phyloP scores from a whole-genome alignment of 179 eudicot genomes.

The Beta lomatogona region DNA sequence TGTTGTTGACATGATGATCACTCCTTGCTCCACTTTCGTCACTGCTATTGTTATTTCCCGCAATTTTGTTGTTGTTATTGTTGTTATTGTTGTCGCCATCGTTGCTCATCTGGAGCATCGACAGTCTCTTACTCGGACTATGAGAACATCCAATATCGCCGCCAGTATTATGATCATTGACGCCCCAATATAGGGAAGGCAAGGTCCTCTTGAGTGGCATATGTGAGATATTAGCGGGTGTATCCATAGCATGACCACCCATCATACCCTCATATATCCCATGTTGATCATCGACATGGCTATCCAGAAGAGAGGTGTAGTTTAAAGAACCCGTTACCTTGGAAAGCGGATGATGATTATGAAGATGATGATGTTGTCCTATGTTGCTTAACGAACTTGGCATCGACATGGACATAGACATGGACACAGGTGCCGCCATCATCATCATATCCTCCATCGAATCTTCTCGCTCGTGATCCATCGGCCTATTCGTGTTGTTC shows the following conservation, averaged over 20 bases:
- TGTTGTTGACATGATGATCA: conserved; percentile 17
- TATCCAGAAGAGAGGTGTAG: conserved; percentile 15
- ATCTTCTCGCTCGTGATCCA: conserved; percentile 53
- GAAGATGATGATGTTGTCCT: neutral
- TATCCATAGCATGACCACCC: conserved; percentile 28
- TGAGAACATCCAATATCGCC: neutral
- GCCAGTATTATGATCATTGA: neutral
- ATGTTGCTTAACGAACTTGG: conserved; percentile 10
- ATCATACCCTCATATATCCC: conserved; percentile 34
- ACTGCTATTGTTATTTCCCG: neutral
- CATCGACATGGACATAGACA: conserved; percentile 8
- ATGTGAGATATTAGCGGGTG: neutral
- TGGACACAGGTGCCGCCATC: conserved; percentile 31
- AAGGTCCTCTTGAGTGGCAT: conserved; percentile 33
- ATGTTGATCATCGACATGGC: conserved; percentile 32
- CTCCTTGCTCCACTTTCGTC: conserved; percentile 19
- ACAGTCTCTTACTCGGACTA: conserved; percentile 26
- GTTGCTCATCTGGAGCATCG: conserved; percentile 20
- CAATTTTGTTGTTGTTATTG: neutral
- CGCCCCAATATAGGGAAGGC: conserved; percentile 33
- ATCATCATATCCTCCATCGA: conserved; percentile 36
- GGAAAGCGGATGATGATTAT: neutral
- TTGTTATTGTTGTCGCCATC: neutral
- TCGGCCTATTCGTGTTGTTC: conserved; percentile 38
- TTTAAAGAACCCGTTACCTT: conserved; percentile 8